Conservation (phyloP, 1,284 basidiomycete genomes). For the Peniophora sp. region DNA sequence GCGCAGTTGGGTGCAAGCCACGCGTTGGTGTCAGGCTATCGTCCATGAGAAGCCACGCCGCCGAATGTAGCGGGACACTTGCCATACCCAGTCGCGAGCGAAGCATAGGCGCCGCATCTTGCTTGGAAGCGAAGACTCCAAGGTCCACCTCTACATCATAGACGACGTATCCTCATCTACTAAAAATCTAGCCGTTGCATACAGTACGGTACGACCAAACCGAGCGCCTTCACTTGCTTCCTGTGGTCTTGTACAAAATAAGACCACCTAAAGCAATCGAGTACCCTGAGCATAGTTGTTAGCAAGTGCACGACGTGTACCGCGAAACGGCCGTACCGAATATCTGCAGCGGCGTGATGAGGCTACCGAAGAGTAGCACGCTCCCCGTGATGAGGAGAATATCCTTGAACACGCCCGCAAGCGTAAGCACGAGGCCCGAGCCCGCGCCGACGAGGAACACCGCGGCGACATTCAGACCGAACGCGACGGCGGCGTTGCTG, state of each 20-base stretch:
- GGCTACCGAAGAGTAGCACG: conserved; percentile 75
- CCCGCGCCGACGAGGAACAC: conserved; percentile 92
- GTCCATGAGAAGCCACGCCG: no score
- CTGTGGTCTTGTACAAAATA: conserved; percentile 73
- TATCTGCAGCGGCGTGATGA: conserved; percentile 79
- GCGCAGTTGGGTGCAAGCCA: no score
- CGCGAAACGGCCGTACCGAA: conserved; percentile 48
- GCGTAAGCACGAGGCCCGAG: conserved; percentile 83
- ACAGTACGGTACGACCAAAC: no score
- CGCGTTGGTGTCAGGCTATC: no score
- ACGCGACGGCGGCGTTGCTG: conserved; percentile 84
- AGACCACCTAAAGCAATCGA: conserved; percentile 77
- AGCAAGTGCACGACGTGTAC: conserved; percentile 2
- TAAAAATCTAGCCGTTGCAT: no score
- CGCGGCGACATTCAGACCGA: conserved; percentile 87
- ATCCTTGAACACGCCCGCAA: conserved; percentile 97
- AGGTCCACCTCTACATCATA: no score
- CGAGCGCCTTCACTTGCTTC: conserved; percentile 23
- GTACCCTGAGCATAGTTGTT: conserved; percentile 43
- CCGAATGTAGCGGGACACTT: no score
- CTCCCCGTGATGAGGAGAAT: conserved; percentile 90
- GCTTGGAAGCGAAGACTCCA: no score
- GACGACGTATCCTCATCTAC: no score
- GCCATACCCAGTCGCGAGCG: no score
- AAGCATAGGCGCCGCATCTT: no score